Evolutionary conservation across 192 early-diverging fungal genomes (phyloP).

Genomic region (Coemansia sp.): DNA sequence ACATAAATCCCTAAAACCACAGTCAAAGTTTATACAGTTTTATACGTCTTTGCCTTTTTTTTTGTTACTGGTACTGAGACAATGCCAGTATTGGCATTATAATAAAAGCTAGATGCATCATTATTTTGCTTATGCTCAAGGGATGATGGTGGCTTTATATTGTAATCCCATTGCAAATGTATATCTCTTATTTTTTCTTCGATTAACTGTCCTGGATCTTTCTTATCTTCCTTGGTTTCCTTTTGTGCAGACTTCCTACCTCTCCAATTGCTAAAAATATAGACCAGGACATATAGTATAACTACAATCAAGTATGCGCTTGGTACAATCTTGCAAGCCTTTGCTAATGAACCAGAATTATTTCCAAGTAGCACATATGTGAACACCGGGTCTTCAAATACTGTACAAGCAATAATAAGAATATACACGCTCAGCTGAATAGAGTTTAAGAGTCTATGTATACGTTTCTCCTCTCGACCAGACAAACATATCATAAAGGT

Average conservation of each 20-base stretch:
- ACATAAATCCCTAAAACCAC: too few species aligned
- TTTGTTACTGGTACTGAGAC: too few species aligned
- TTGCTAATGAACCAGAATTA: neutral
- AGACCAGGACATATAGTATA: neutral
- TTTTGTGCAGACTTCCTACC: neutral
- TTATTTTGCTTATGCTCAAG: too few species aligned
- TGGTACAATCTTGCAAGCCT: neutral
- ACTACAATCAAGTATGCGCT: neutral
- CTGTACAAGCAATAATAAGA: neutral
- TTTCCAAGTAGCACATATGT: neutral
- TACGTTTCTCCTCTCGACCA: neutral
- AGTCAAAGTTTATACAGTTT: too few species aligned
- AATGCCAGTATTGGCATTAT: too few species aligned
- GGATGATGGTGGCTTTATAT: too few species aligned
- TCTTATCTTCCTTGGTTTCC: too few species aligned
- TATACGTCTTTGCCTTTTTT: too few species aligned
- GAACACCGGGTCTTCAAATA: neutral
- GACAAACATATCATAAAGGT: neutral
- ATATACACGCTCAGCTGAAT: neutral
- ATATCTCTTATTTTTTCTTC: too few species aligned
- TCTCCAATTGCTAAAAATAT: neutral
- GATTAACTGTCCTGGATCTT: too few species aligned
- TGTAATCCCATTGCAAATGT: too few species aligned
- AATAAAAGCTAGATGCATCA: too few species aligned
- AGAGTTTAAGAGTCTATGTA: neutral